These are phyloP conservation scores for Sphaerulina musiva DNA, from an alignment of 2,329 filamentous ascomycete species.

Conservation along the genomic window DNA sequence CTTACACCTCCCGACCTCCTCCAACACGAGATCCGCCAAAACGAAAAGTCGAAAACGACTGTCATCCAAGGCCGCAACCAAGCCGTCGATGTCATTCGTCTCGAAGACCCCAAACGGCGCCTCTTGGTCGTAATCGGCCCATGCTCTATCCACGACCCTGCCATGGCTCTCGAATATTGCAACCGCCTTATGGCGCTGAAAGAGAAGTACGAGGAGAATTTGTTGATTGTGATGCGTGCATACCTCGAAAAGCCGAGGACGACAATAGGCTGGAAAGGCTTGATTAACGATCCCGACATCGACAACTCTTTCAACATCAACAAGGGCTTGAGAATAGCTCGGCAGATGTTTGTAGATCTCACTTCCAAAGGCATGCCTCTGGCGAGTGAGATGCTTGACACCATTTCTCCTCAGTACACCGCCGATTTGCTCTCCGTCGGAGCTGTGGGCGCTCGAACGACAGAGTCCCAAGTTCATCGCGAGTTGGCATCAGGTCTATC, in stretches of 20 bases:
- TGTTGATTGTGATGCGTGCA: constrained; percentile 93
- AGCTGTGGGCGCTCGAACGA: constrained; percentile 91
- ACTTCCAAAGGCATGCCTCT: constrained; percentile 91
- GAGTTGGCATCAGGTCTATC: constrained; percentile 89
- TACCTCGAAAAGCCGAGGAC: constrained; percentile 98
- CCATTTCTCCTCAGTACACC: constrained; percentile 93
- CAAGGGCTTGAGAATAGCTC: constrained; percentile 80
- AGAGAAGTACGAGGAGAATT: constrained; percentile 80
- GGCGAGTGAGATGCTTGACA: constrained; percentile 96
- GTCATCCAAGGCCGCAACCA: constrained; percentile 56
- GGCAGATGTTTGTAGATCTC: constrained; percentile 88
- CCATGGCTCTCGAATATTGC: constrained; percentile 88
- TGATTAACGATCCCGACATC: constrained; percentile 98
- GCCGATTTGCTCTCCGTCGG: constrained; percentile 87
- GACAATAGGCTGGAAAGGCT: constrained; percentile 96
- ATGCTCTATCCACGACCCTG: constrained; percentile 94
- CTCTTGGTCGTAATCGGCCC: constrained; percentile 81
- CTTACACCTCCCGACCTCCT: constrained; percentile 89
- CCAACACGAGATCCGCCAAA: constrained; percentile 76
- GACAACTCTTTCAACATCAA: constrained; percentile 99
- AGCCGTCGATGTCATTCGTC: constrained; percentile 55
- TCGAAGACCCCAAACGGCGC: constrained; percentile 50
- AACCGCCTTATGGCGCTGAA: constrained; percentile 72
- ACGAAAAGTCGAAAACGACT: constrained; percentile 46
- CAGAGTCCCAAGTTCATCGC: constrained; percentile 90